phyloP scores from a whole-genome alignment of 352 stramenopile genomes.

The Pythium coloratum region DNA sequence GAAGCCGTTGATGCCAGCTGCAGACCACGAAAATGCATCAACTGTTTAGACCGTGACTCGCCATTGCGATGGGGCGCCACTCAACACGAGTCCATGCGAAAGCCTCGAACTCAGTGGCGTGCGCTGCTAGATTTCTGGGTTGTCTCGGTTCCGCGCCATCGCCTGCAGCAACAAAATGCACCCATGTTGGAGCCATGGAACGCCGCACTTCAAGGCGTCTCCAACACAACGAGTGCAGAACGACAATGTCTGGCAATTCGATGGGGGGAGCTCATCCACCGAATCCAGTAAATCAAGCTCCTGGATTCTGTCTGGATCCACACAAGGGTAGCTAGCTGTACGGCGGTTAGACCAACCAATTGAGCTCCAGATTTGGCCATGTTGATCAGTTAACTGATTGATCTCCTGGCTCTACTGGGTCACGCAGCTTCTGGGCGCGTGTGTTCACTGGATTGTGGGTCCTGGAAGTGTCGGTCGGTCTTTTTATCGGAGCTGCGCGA shows the following conservation, averaged over 20 bases:
- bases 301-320: no score
- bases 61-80: not conserved
- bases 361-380: not conserved
- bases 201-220: not conserved
- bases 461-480: not conserved
- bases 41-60: not conserved
- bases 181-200: not conserved
- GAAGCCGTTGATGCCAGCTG: not conserved
- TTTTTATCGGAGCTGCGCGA: constrained; percentile 48
- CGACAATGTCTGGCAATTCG: not conserved
- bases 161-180: not conserved
- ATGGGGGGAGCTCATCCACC: not conserved
- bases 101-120: not conserved
- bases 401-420: not conserved
- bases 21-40: constrained; percentile 8
- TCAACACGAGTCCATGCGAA: not conserved
- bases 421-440: no score
- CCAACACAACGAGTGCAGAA: no score
- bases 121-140: not conserved
- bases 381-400: not conserved
- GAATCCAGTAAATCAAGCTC: not conserved
- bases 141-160: not conserved
- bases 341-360: not conserved
- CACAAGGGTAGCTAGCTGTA: not conserved
- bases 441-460: not conserved